phyloP scores from a whole-genome alignment of 2,329 filamentous ascomycete species.

The Arachnopeziza araneosa region DNA sequence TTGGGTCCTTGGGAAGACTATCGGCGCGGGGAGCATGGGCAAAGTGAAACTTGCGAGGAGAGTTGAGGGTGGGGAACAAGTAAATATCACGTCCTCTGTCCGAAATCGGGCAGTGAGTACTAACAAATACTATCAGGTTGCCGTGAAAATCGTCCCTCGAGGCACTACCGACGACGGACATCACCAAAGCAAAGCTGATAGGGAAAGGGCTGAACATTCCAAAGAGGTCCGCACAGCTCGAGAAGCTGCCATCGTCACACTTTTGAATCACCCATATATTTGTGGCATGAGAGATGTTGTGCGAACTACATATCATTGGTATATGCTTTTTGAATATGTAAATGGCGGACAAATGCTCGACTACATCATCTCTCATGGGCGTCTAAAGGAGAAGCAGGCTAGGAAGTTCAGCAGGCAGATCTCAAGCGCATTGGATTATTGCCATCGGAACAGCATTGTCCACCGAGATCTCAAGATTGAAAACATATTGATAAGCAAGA shows the following conservation, averaged over 20 bases:
- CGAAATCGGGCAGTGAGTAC: constrained; percentile 3
- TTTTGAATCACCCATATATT: constrained; percentile 91
- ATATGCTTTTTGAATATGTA: constrained; percentile 99
- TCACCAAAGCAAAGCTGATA: constrained; percentile 62
- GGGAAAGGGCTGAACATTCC: constrained; percentile 88
- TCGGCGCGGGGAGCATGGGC: constrained; percentile 96
- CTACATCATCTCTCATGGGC: constrained; percentile 97
- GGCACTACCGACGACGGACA: constrained; percentile 75
- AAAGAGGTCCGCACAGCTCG: constrained; percentile 93
- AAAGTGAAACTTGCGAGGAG: constrained; percentile 96
- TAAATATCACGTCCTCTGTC: constrained; percentile 31
- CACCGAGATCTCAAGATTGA: constrained; percentile 98
- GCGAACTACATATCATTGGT: constrained; percentile 97
- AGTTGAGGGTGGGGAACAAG: constrained; percentile 85
- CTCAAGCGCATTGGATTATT: constrained; percentile 93
- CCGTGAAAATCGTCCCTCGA: constrained; percentile 94
- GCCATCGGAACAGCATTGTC: constrained; percentile 95
- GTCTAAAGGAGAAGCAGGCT: constrained; percentile 96
- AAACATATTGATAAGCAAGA: constrained; percentile 98
- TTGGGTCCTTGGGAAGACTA: constrained; percentile 94
- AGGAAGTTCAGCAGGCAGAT: constrained; percentile 97
- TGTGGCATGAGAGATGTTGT: constrained; percentile 94
- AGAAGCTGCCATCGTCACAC: constrained; percentile 92
- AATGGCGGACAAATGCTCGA: constrained; percentile 99
- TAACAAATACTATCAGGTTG: constrained; percentile 56